Conservation (phyloP, 2,329 filamentous ascomycete species). For the Aspergillus japonicus region DNA sequence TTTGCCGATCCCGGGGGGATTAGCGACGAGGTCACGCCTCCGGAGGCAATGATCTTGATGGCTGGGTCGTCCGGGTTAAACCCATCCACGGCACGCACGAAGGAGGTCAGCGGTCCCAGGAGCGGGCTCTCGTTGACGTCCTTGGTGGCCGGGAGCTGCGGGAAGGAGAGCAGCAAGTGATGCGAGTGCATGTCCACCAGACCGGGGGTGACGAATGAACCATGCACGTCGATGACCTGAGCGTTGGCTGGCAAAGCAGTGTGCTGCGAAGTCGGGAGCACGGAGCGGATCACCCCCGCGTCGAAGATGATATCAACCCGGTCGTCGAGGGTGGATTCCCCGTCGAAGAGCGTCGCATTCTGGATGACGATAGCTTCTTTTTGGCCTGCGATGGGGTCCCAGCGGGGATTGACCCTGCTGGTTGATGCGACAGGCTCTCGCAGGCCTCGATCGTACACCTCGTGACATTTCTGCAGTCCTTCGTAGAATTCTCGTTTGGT, state of each 20-base stretch:
- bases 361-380: neutral
- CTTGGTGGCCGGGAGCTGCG: constrained; percentile 52
- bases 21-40: constrained; percentile 68
- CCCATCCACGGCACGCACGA: constrained; percentile 65
- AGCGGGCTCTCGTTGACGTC: constrained; percentile 64
- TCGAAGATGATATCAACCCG: neutral
- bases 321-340: neutral
- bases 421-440: neutral
- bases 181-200: constrained; percentile 74
- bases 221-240: constrained; percentile 2
- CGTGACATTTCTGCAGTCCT: neutral
- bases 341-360: constrained; percentile 3
- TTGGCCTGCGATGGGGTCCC: neutral
- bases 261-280: neutral
- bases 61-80: constrained; percentile 64
- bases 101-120: constrained; percentile 57
- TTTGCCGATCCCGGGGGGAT: constrained; percentile 69
- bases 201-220: constrained; percentile 55
- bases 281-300: neutral
- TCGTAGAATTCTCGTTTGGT: neutral
- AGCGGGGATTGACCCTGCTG: neutral
- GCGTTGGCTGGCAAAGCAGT: neutral
- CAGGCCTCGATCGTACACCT: neutral
- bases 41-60: constrained; percentile 68
- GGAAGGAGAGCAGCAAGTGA: constrained; percentile 60